Evolutionary conservation across 2,329 filamentous ascomycete genomes (phyloP), one percentile per base, ranked within the genome.

Genomic region (Monascus ruber): DNA sequence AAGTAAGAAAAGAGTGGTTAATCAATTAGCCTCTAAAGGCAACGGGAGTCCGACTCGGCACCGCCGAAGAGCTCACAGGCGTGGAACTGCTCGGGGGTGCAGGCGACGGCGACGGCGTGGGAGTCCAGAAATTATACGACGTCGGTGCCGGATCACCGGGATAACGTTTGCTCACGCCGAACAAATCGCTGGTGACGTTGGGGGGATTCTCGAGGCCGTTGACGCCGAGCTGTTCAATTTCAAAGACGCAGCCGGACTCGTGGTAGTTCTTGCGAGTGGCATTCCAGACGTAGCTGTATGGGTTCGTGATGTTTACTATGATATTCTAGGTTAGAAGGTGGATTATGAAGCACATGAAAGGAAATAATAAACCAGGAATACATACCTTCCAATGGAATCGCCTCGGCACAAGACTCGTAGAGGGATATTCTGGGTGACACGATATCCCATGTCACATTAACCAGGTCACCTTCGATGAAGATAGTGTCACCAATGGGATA

Each of bases 191-290:
- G 3, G 33, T 35, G 10, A 42, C 25, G 32, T 42, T 39, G 2
- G 40, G 36, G 17, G 36, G 26, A 8, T 31, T 31, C 31, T 25
- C 8, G n/a, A 17, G 24, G 4, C 40, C 36, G 6, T 34, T 31
- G 17, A 3, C 24, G 17, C 26, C 17, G 1, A 39, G 9, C 1
- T 35, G 36, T 24, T 39, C 31, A 7, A 39, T 35, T 36, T 34
- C 17, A 26, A 38, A 41, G 9, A 35, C 32, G 35, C 39, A 41
- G 26, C 39, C 39, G n/a, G 39, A 38, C 26, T 41, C 39, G 5
- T 26, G 39, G 32, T 41, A 41, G 35, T 41, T 27, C 8, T 28
- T 27, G 31, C 29, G 35, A 5, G 35, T 38, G 6, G 39, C 39
- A 24, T 38, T 41, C 36, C 39, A 41, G 31, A 41, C 17, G 32